Base-by-base conservation (phyloP, 2,329 filamentous ascomycete species). In the Truncatella angustata region DNA sequence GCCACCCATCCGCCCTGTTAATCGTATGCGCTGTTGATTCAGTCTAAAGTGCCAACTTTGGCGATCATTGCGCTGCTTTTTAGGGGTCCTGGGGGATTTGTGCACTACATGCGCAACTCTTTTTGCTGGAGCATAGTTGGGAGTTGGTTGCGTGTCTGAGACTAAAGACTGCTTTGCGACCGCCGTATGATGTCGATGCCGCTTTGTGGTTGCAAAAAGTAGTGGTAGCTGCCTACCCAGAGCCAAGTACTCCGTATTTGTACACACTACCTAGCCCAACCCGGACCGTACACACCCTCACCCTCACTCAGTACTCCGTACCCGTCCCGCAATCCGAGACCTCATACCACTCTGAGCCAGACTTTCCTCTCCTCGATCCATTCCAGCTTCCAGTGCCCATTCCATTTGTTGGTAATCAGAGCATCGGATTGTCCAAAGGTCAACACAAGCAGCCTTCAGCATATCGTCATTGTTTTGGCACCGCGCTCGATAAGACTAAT, bases 381-480 rank as follows among this genome's bases (percentile, higher is more conserved):
- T 46, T 49, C 32, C 35, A 36, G 46, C 23, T 14, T 18, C 18
- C 23, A 24, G 30, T 26, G 14, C 16, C 28, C 46, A 37, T 37
- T 49, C 18, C 44, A 47, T 12, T n/a, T 10, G 18, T 10, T 11
- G 28, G 23, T 18, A 45, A 45, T n/a, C n/a, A 7, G 23, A 44
- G 21, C 9, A 49, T 49, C 46, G 16, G 32, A 49, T 49, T 39
- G 46, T 49, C 46, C 20, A 49, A 16, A 49, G 14, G n/a, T 37
- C 46, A 12, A 49, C 46, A n/a, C 21, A 16, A n/a, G 20, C 32
- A 16, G 35, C 46, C 28, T 11, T 11, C 40, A 16, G 32, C 14
- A 18, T 26, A 37, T n/a, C n/a, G 24, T 12, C 21, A 39, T 49
- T 49, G 46, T 49, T 49, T 49, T 49, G 46, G 46, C n/a, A 21